These are phyloP conservation scores for Sapria himalayana DNA, from an alignment of 345 rosid species.

Conservation along the genomic window DNA sequence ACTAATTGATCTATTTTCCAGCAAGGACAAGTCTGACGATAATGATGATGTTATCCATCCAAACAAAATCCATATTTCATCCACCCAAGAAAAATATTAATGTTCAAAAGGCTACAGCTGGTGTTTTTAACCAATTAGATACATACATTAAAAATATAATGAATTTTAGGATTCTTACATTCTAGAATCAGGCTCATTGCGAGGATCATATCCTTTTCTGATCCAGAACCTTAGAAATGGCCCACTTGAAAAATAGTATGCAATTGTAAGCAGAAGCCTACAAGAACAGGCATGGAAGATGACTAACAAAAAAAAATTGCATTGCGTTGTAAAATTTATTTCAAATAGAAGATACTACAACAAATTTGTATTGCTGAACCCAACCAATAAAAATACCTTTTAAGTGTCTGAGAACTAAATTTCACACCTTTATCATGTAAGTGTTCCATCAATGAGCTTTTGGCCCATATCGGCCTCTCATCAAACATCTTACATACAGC, in stretches of 20 bases:
- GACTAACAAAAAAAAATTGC: no score
- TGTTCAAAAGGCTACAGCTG: no score
- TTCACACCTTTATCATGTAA: conserved; percentile 47
- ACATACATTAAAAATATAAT: no score
- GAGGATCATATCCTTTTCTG: conserved; percentile 93
- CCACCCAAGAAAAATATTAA: no score
- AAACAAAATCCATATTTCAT: no score
- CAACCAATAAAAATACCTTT: conserved; percentile 32
- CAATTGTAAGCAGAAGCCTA: conserved; percentile 65
- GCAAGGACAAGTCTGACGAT: no score
- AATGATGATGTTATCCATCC: no score
- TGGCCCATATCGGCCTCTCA: conserved; percentile 81
- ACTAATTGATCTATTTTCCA: no score
- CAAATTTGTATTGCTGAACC: not conserved
- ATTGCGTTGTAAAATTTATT: no score
- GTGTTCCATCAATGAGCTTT: conserved; percentile 41
- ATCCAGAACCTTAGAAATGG: conserved; percentile 92
- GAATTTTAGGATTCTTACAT: conserved; percentile 46
- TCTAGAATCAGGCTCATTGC: conserved; percentile 82
- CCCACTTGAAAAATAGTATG: conserved; percentile 79
- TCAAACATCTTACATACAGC: conserved; percentile 64
- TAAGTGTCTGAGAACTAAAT: conserved; percentile 36
- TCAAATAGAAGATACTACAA: no score
- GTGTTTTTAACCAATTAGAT: no score
- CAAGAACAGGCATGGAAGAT: conserved; percentile 11